Evolutionary conservation across 345 rosid genomes (phyloP), one percentile per base, ranked within the genome.

Genomic region (Citrus trifoliata): DNA sequence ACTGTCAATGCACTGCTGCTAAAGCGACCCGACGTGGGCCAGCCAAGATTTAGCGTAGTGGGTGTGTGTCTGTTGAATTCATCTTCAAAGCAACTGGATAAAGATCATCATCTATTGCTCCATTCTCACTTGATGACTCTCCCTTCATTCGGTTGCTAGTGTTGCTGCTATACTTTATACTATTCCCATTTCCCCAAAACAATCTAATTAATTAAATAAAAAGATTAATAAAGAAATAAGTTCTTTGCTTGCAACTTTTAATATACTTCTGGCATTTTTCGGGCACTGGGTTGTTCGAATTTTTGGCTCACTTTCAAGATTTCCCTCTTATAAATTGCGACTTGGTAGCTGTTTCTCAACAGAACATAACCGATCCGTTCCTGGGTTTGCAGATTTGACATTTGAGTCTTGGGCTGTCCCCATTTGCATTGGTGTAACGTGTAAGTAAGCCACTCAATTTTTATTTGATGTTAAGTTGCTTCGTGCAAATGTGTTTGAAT

Each of bases 381-480:
- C 80, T 80, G 82, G 82, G 79, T 73, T 66, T 77, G 80, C 80
- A 70, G 85, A 53, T 67, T 78, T 42, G 71, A 73, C 83, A 59
- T 63, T 78, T 58, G 71, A 19, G 33, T 55, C 74, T 71, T 22
- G 72, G 73, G 79, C 72, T 55, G 51, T 85, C 78, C 75, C 78
- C 75, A 46, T 82, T 59, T 73, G 51, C 76, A 55, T 70, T 63
- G 62, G 24, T 77, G 22, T 53, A 53, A 18, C 62, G 24, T 77
- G 22, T 18, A 53, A 51, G 87, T 83, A 78, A 83, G 88, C 76
- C 42, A 7, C 40, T 55, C 10, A 66, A 61, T 19, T 30, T 65
- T 19, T 68, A 16, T n/a, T 38, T 4, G 51, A 38, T 51, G 16
- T 46, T 64, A 27, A 10, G 28, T 37, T 40, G 38, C 27, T 40